phyloP scores from a whole-genome alignment of 1,139 yeast genomes.

The Sugiyamaella pinicola region DNA sequence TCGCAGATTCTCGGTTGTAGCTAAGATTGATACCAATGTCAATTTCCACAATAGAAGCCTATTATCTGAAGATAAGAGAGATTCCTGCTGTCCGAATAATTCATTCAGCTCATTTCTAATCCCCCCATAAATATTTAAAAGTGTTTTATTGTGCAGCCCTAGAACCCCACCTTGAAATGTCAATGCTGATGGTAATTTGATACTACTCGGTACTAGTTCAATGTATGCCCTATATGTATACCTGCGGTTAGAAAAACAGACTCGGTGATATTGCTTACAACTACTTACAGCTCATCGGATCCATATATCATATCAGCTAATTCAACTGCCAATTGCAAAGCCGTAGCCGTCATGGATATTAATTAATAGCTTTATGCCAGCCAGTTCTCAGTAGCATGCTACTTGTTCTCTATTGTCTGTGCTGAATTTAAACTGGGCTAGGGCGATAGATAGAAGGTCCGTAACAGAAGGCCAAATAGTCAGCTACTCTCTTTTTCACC shows the following conservation, averaged over 20 bases:
- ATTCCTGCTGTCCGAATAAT: background rate
- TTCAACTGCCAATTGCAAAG: background rate
- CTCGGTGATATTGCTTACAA: too few relatives aligned
- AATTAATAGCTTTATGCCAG: too few relatives aligned
- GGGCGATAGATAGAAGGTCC: too few relatives aligned
- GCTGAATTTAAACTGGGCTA: too few relatives aligned
- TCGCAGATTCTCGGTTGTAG: conserved; percentile 41
- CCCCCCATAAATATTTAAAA: conserved; percentile 27
- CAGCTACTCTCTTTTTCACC: too few relatives aligned
- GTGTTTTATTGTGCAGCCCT: conserved; percentile 36
- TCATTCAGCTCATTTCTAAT: conserved; percentile 19
- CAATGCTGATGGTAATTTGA: conserved; percentile 18
- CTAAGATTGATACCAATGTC: conserved; percentile 36
- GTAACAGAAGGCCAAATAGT: too few relatives aligned
- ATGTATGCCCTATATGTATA: conserved; percentile 26
- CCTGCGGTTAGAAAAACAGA: too few relatives aligned
- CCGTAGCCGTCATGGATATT: background rate
- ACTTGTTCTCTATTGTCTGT: too few relatives aligned
- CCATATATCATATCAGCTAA: conserved; percentile 13
- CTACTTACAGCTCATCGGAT: conserved; percentile 9
- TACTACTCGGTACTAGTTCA: conserved; percentile 26
- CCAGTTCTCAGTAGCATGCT: too few relatives aligned
- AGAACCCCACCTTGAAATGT: conserved; percentile 34
- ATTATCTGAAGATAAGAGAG: background rate
- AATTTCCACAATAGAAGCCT: conserved; percentile 22